Evolutionary conservation across 768 basidiomycete genomes (phyloP), one percentile per base, ranked within the genome.

Genomic region (Kondoa malvinella): DNA sequence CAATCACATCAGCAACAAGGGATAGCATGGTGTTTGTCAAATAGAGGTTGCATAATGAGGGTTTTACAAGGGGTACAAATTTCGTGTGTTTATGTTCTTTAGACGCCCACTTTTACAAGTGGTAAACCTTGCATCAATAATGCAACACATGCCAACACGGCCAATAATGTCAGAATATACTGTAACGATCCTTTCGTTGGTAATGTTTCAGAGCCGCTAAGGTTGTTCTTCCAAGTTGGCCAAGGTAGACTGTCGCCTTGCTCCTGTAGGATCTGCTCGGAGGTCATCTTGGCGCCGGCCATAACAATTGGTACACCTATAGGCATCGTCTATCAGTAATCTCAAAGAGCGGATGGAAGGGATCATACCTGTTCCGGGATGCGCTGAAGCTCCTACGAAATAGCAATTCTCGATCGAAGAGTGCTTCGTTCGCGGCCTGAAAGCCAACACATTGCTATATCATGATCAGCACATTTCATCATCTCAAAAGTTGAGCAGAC

Each of bases 341-440:
- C 17, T 14, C 2, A 29, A 61, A 66, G 4, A n/a, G 17, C 30
- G 31, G 64, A 58, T 30, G 12, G n/a, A 56, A 25, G n/a, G 21
- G 40, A 50, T 40, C 1, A 3, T 21, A 31, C 78, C 79, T 14
- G 79, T 80, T 56, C 79, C 79, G 1, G 79, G 79, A 70, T 80
- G 79, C 16, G 77, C 77, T 30, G 76, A 77, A 0, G 79, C 79
- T n/a, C 79, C 79, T 32, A 80, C 79, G 67, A 79, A 79, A 73
- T 78, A 80, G 14, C 78, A 74, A 33, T 74, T 74, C 66, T 76
- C 73, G 69, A 78, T 63, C 25, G 71, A 71, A 17, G 75, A 74
- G 73, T 78, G 77, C 69, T 71, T 77, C 71, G 67, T 77, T 73
- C 68, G 61, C 65, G 72, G 69, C 25, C 71, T 67, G 70, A 72